Evolutionary conservation across 2,329 filamentous ascomycete species (phyloP).

Genomic region (Verticillium isaacii): DNA sequence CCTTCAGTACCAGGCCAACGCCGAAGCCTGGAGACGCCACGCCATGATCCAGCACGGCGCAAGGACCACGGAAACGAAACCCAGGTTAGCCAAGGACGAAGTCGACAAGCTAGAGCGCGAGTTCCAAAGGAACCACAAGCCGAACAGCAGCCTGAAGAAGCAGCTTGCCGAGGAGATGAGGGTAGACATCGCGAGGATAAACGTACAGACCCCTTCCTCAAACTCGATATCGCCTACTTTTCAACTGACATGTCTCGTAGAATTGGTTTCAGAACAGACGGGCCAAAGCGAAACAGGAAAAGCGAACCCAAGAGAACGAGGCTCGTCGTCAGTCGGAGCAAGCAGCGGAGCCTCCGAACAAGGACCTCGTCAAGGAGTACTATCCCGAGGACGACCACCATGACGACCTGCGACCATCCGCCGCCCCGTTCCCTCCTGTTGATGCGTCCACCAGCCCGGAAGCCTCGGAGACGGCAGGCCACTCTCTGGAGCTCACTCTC

Average conservation of each 20-base stretch:
- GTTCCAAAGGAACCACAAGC: conserved; percentile 61
- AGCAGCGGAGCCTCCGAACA: conserved; percentile 26
- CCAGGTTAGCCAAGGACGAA: conserved; percentile 53
- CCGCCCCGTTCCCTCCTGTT: conserved; percentile 20
- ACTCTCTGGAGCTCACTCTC: not conserved
- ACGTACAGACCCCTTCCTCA: conserved; percentile 33
- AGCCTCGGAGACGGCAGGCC: not conserved
- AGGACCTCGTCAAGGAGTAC: conserved; percentile 27
- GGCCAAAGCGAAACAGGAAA: conserved; percentile 61
- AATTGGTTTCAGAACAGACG: conserved; percentile 68
- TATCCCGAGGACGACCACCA: conserved; percentile 25
- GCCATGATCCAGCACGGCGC: conserved; percentile 13
- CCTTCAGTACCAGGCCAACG: conserved; percentile 9
- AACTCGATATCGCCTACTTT: conserved; percentile 6
- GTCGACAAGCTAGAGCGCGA: conserved; percentile 55
- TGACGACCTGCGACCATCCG: conserved; percentile 33
- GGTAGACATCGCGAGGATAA: conserved; percentile 60
- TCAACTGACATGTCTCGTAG: conserved; percentile 33
- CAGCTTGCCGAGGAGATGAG: conserved; percentile 56
- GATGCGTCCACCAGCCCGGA: not conserved
- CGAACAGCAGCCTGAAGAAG: conserved; percentile 57
- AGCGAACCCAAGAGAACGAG: conserved; percentile 47
- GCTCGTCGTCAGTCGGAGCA: conserved; percentile 26
- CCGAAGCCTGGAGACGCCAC: conserved; percentile 1
- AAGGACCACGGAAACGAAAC: conserved; percentile 43